A percentile compares a stretch with the other conserved stretches of the same genome.
These are phyloP conservation scores for Tylopilus subfusipes DNA, from an alignment of 768 basidiomycete genomes.

Conservation along the genomic window DNA sequence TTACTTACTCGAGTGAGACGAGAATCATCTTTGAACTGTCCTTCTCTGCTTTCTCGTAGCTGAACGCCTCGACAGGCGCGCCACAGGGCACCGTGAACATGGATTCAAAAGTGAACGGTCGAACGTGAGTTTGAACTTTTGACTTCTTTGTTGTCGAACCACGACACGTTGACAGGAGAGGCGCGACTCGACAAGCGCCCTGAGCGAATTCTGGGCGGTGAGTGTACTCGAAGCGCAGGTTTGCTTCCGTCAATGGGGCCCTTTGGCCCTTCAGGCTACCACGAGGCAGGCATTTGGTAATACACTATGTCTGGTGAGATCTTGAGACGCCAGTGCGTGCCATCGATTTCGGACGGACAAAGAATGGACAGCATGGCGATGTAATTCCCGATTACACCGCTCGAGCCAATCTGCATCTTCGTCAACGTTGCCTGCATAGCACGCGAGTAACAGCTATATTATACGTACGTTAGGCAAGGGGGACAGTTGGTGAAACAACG, in stretches of 20 bases:
- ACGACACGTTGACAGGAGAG: background rate
- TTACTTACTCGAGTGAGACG: slow-evolving; percentile 1
- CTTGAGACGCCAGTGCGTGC: background rate
- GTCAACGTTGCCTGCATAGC: too few species aligned
- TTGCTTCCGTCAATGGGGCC: background rate
- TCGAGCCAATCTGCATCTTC: background rate
- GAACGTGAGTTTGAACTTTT: background rate
- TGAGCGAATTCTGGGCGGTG: background rate
- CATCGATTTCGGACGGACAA: background rate
- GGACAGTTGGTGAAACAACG: too few species aligned
- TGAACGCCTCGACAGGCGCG: background rate
- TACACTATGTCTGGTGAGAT: background rate
- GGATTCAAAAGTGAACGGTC: background rate
- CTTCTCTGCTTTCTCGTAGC: background rate
- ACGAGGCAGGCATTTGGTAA: background rate
- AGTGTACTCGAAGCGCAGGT: background rate
- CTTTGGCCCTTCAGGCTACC: background rate
- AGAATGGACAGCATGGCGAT: background rate
- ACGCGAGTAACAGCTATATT: background rate
- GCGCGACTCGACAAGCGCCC: background rate
- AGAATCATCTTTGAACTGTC: background rate
- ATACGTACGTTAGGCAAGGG: background rate
- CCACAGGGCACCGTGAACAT: background rate
- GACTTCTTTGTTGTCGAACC: background rate
- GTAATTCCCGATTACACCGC: background rate